Conservation (phyloP, 208 protist genomes). For the Acanthamoeba pearcei region DNA sequence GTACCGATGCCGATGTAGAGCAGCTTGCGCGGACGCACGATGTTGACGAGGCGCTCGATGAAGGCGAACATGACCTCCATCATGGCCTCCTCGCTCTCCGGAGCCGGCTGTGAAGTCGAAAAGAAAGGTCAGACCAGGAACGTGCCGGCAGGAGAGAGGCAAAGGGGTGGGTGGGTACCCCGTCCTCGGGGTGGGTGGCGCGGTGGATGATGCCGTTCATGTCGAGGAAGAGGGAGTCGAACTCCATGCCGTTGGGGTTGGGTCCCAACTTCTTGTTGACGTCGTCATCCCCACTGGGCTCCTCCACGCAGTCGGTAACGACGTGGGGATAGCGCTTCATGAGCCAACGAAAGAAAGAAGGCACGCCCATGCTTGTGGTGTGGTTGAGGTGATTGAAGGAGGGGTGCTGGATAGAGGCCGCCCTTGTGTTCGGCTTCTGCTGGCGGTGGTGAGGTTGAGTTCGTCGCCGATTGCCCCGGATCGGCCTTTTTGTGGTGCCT, state of each 20-base stretch:
- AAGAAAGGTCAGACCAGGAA: neutral
- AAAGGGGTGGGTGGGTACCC: conserved; percentile 70
- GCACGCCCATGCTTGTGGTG: conserved; percentile 85
- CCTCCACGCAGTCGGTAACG: conserved; percentile 38
- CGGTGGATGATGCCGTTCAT: conserved; percentile 99
- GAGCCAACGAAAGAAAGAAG: conserved; percentile 88
- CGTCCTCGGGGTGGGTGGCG: conserved; percentile 98
- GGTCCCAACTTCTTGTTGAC: conserved; percentile 78
- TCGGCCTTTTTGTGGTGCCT: too few relatives aligned
- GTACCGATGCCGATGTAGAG: conserved; percentile 96
- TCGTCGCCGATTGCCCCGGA: too few relatives aligned
- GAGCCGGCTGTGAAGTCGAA: conserved; percentile 69
- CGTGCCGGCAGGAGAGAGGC: neutral
- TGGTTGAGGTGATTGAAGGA: too few relatives aligned
- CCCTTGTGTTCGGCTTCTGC: neutral
- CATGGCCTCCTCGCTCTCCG: conserved; percentile 90
- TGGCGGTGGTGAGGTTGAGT: neutral
- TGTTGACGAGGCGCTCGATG: conserved; percentile 97
- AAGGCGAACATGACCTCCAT: conserved; percentile 95
- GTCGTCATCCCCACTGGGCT: conserved; percentile 56
- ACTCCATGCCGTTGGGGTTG: conserved; percentile 95
- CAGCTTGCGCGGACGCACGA: conserved; percentile 97
- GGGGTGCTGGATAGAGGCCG: too few relatives aligned
- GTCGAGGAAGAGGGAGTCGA: conserved; percentile 99
- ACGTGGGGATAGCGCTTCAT: conserved; percentile 84